Conservation (phyloP, 306 rosid species). For the Coriaria nepalensis region DNA sequence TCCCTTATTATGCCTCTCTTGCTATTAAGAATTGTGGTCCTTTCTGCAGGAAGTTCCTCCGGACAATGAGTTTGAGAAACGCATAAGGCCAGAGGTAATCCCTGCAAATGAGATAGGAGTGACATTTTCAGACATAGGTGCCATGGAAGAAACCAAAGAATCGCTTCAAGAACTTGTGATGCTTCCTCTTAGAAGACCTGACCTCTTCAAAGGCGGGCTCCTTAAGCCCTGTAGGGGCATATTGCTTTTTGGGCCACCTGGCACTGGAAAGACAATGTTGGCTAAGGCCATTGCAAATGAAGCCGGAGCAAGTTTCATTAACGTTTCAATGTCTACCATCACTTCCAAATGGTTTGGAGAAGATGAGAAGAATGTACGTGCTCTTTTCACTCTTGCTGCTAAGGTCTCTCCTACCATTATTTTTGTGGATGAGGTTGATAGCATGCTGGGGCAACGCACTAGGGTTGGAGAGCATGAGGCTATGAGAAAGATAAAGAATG, state of each 20-base stretch:
- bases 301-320: conserved; percentile 66
- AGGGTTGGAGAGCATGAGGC: conserved; percentile 50
- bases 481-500: conserved; percentile 58
- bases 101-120: conserved; percentile 62
- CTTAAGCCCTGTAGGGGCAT: conserved; percentile 58
- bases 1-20: conserved; percentile 2
- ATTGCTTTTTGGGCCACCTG: conserved; percentile 65
- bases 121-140: conserved; percentile 54
- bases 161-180: conserved; percentile 58
- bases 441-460: conserved; percentile 60
- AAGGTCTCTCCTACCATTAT: conserved; percentile 61
- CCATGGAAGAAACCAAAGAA: conserved; percentile 49
- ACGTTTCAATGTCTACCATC: conserved; percentile 58
- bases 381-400: conserved; percentile 50
- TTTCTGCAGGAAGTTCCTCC: conserved; percentile 40
- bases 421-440: conserved; percentile 62
- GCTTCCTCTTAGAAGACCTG: conserved; percentile 68
- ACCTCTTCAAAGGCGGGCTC: conserved; percentile 48
- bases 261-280: conserved; percentile 61
- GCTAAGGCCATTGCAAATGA: conserved; percentile 73
- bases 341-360: conserved; percentile 51
- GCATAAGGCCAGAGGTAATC: conserved; percentile 49
- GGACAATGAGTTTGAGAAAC: conserved; percentile 63
- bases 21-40: background rate
- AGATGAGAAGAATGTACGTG: conserved; percentile 53